These are phyloP conservation scores for Besnoitia besnoiti DNA, from an alignment of 169 alveolate genomes.

Conservation along the genomic window DNA sequence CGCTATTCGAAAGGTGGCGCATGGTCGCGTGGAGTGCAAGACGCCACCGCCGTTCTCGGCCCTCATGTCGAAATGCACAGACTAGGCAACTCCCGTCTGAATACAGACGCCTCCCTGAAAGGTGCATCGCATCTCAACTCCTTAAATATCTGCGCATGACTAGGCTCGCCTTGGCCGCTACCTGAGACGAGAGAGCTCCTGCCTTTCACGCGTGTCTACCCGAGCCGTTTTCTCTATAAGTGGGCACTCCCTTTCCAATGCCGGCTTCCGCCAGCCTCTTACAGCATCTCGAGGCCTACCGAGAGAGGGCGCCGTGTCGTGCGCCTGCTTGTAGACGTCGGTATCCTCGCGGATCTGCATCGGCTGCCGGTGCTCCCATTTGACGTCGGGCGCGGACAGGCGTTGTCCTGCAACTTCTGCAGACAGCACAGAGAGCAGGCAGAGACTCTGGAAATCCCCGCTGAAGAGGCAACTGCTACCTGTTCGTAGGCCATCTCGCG, in stretches of 20 bases:
- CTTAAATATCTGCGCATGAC: neutral
- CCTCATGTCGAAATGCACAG: neutral
- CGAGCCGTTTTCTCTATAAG: too few relatives aligned
- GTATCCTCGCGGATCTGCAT: neutral
- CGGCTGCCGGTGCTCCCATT: neutral
- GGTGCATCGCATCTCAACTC: too few relatives aligned
- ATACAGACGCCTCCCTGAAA: neutral
- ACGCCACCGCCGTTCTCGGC: too few relatives aligned
- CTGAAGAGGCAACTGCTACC: too few relatives aligned
- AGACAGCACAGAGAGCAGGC: neutral
- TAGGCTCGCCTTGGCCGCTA: too few relatives aligned
- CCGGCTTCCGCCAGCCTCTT: too few relatives aligned
- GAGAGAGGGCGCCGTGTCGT: conserved; percentile 46
- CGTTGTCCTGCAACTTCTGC: neutral
- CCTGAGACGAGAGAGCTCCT: too few relatives aligned
- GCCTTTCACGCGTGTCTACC: too few relatives aligned
- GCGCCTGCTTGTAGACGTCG: conserved; percentile 42
- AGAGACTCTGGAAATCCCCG: too few relatives aligned
- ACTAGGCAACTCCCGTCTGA: neutral
- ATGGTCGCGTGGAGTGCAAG: too few relatives aligned
- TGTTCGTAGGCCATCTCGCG: neutral
- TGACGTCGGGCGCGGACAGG: neutral
- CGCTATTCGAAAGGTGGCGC: neutral
- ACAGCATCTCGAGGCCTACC: too few relatives aligned
- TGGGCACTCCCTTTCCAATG: too few relatives aligned